Evolutionary conservation across 352 stramenopile genomes (phyloP), one percentile per base, ranked within the genome.

Genomic region (Bremia lactucae): DNA sequence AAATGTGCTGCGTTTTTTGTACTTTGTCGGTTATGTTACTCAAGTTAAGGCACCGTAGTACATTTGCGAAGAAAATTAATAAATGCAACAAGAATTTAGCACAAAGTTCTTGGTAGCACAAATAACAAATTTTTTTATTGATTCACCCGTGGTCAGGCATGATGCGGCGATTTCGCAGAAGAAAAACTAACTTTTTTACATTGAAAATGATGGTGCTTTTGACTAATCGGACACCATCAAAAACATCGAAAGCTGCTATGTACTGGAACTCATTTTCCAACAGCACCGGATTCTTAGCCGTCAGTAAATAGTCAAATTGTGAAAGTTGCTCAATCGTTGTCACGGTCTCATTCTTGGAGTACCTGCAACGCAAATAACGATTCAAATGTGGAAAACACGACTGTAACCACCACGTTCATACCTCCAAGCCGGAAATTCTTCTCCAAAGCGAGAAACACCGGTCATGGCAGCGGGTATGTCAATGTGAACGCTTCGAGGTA

Each of bases 381-480:
- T 25, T 3, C 15, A 35, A n/a, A 28, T 31, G 9, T 37, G 7
- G 26, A 31, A n/a, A 6, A 43, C 14, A 13, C 28, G 0, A 11
- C 2, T 10, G 13, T 42, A 33, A 28, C 10, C 6, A 39, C 8
- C 15, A 6, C 21, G 13, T 2, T 24, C 19, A 16, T 50, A 89
- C 74, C 59, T 87, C 79, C 81, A 94, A 0, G 52, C 40, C 0
- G 63, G 19, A 24, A 83, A 88, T 47, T 85, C 73, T 55, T 94
- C 72, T n/a, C 79, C 77, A 46, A 94, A 94, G 29, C 79, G 72
- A 24, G 76, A 92, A 11, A 98, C 89, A 20, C 95, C 95, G 1
- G 88, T 96, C 91, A 98, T 97, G 6, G 93, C 91, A 10, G 93
- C 68, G 6, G 83, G 66, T 2, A 97, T 87, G 57, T 97, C 90